Evolutionary conservation across 78 protist genomes (phyloP).

Genomic region (Dictyostelium discoideum): DNA sequence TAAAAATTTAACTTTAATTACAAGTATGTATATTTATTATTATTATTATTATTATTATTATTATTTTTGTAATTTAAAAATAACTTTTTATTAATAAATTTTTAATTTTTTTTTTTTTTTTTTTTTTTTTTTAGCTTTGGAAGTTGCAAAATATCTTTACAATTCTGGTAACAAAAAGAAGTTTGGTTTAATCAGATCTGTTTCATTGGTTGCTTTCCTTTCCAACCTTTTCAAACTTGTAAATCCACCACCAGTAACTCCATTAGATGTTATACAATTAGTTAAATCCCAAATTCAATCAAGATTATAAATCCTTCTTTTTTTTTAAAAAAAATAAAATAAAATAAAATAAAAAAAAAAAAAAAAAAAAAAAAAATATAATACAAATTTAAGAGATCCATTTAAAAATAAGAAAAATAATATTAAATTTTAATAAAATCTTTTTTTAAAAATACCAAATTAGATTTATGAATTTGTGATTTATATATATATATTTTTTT

Average conservation of each 20-base stretch:
- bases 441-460: too few species aligned
- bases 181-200: slow-evolving; percentile 30
- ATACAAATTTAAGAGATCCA: too few species aligned
- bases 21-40: background rate
- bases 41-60: too few species aligned
- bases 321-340: background rate
- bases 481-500: too few species aligned
- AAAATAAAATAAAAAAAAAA: background rate
- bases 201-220: slow-evolving; percentile 18
- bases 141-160: slow-evolving; percentile 46
- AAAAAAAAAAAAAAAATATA: too few species aligned
- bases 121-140: background rate
- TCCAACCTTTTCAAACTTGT: slow-evolving; percentile 51
- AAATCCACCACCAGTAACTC: slow-evolving; percentile 68
- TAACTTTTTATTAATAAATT: too few species aligned
- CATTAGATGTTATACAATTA: slow-evolving; percentile 33
- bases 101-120: background rate
- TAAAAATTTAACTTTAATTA: slow-evolving; percentile 10
- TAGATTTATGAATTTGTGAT: too few species aligned
- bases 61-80: too few species aligned
- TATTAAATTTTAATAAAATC: too few species aligned
- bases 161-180: slow-evolving; percentile 58
- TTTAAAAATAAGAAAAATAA: too few species aligned
- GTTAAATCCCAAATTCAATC: slow-evolving; percentile 28
- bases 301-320: background rate